Evolutionary conservation across 306 rosid genomes (phyloP), one percentile per base, ranked within the genome.

Genomic region (Rosa multiflora): DNA sequence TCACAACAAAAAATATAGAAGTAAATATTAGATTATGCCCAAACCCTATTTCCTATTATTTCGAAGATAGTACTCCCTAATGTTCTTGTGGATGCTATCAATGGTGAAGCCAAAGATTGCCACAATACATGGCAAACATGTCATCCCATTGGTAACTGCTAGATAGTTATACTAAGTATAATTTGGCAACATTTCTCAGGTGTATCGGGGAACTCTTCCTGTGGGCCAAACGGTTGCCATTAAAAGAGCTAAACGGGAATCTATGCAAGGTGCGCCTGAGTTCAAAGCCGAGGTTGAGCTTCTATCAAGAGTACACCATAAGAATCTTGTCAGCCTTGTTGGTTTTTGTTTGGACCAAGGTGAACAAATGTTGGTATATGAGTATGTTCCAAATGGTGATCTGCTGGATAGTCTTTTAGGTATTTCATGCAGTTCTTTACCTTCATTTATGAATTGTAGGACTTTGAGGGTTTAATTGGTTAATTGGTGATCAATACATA

Each of bases 241-340:
- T 80, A 93, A 93, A 85, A 83, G 92, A 52, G 89, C 94, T n/a
- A 84, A 66, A 74, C 63, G 73, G 72, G 98, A 87, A 70, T 90
- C 98, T 17, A 85, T 73, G 91, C 97, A 91, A 77, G 95, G 92
- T 37, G 91, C 85, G 29, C 78, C 77, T 44, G 92, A 93, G 86
- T 93, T 93, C 79, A 93, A 85, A 81, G 91, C 88, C 39, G 98
- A 93, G 90, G 90, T 93, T 78, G 98, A 91, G 82, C 94, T 91
- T 78, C 90, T 93, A 71, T 93, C 98, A 58, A 89, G 98, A 82
- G 93, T 91, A 67, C 98, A 93, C 73, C 98, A 93, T 55, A 93
- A 84, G 83, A 93, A 93, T 86, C 91, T 93, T 2, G 97, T 93
- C 40, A 44, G 84, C 85, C 94, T 93, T 47, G 68, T 88, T 37